These are phyloP conservation scores for Marchantia paleacea DNA, from an alignment of 225 moss, liverwort and hornwort genomes.

Conservation along the genomic window DNA sequence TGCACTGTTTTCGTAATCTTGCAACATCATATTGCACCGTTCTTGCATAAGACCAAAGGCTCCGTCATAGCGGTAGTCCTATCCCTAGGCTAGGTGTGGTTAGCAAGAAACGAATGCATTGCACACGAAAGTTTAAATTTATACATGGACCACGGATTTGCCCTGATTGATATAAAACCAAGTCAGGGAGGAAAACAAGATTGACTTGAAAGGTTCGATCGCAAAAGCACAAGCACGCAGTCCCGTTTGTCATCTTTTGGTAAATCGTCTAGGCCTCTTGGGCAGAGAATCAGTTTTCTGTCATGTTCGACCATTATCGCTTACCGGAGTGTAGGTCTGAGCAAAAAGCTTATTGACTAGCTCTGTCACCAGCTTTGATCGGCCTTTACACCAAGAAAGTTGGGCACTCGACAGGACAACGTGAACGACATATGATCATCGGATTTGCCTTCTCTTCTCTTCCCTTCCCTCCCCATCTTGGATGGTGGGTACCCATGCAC, in stretches of 20 bases:
- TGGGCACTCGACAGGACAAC: background rate
- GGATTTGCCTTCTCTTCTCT: no score
- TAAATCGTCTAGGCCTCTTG: background rate
- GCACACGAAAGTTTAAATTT: slow-evolving; percentile 2
- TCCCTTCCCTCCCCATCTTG: no score
- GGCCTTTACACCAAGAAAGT: background rate
- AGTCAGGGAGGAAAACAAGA: background rate
- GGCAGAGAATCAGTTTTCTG: background rate
- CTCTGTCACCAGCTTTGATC: background rate
- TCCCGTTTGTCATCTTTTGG: background rate
- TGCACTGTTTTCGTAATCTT: background rate
- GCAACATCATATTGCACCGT: background rate
- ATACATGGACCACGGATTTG: background rate
- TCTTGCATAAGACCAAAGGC: background rate
- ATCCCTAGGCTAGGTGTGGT: background rate
- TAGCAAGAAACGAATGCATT: background rate
- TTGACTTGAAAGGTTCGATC: background rate
- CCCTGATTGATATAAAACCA: background rate
- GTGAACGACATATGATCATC: no score
- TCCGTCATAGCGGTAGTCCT: no score
- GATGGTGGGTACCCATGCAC: no score
- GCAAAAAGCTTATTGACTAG: background rate
- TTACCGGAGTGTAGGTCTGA: background rate
- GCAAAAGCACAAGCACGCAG: background rate
- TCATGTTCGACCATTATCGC: no score